phyloP scores from a whole-genome alignment of 73 alveolate species.

The Stentor roeselii region DNA sequence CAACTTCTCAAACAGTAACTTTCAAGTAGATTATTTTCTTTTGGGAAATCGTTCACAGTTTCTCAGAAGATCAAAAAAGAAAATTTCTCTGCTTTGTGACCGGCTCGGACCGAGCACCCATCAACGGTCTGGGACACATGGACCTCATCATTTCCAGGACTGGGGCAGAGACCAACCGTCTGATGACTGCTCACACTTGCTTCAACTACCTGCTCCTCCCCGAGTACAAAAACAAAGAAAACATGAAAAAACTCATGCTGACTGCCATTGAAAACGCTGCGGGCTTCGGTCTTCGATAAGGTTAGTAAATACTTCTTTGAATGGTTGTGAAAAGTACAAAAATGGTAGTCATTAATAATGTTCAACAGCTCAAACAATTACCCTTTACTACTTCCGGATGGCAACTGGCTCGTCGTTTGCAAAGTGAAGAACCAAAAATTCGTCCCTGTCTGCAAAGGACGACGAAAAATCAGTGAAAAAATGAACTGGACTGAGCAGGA shows the following conservation, averaged over 20 bases:
- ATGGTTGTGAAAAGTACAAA: too few species aligned
- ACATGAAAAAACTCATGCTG: slow-evolving; percentile 58
- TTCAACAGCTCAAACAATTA: too few species aligned
- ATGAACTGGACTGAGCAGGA: too few species aligned
- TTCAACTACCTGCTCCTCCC: slow-evolving; percentile 94
- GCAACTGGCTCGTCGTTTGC: too few species aligned
- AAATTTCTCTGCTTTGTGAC: slow-evolving; percentile 74
- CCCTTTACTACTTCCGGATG: too few species aligned
- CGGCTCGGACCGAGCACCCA: slow-evolving; percentile 91
- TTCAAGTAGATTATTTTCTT: background rate
- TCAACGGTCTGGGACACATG: slow-evolving; percentile 73
- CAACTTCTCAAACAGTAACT: background rate
- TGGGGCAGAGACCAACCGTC: slow-evolving; percentile 69
- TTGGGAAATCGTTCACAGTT: slow-evolving; percentile 23
- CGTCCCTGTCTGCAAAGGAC: too few species aligned
- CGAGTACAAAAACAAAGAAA: slow-evolving; percentile 80
- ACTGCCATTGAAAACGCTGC: slow-evolving; percentile 91
- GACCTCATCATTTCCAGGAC: slow-evolving; percentile 48
- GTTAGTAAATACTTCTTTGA: too few species aligned
- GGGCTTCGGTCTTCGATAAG: slow-evolving; percentile 92
- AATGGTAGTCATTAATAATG: too few species aligned
- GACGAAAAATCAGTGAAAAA: too few species aligned
- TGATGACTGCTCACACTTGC: slow-evolving; percentile 98
- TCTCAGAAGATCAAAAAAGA: slow-evolving; percentile 20
- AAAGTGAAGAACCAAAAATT: too few species aligned